Percentiles rank a stretch among this genome's conserved stretches.
These are phyloP conservation scores for Canavalia gladiata DNA, from an alignment of 306 rosid genomes.

Conservation along the genomic window DNA sequence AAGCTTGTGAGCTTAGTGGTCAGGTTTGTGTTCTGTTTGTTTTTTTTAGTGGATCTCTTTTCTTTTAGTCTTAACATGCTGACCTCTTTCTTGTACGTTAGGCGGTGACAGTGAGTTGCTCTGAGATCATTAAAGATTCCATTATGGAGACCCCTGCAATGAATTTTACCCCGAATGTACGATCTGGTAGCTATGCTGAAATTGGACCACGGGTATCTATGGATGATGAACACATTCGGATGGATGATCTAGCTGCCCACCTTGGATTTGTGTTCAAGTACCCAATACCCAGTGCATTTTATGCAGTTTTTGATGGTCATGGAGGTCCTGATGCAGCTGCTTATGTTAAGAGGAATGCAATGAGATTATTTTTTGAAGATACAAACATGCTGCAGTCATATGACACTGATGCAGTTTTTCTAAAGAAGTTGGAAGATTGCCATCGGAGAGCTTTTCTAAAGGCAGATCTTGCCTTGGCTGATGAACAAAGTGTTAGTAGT, in stretches of 20 bases:
- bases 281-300: slow-evolving; percentile 74
- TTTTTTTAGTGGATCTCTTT: not conserved
- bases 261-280: slow-evolving; percentile 64
- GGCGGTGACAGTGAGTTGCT: slow-evolving; percentile 66
- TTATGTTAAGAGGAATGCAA: slow-evolving; percentile 78
- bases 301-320: slow-evolving; percentile 95
- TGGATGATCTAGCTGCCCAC: slow-evolving; percentile 82
- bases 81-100: slow-evolving; percentile 41
- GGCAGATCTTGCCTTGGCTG: slow-evolving; percentile 88
- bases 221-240: slow-evolving; percentile 90
- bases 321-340: slow-evolving; percentile 94
- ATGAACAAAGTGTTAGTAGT: slow-evolving; percentile 66
- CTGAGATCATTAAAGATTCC: slow-evolving; percentile 60
- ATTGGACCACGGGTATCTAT: slow-evolving; percentile 78
- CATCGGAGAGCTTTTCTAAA: slow-evolving; percentile 75
- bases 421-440: slow-evolving; percentile 72
- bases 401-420: slow-evolving; percentile 63
- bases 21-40: not conserved
- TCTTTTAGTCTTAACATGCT: slow-evolving; percentile 21
- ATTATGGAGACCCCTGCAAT: slow-evolving; percentile 57
- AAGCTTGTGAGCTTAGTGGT: slow-evolving; percentile 18
- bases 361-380: slow-evolving; percentile 85
- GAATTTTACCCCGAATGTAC: slow-evolving; percentile 69
- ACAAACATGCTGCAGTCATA: slow-evolving; percentile 62
- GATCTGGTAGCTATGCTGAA: slow-evolving; percentile 81